These are phyloP conservation scores for Lactifluus pinguis DNA, from an alignment of 768 basidiomycete genomes.

Conservation along the genomic window DNA sequence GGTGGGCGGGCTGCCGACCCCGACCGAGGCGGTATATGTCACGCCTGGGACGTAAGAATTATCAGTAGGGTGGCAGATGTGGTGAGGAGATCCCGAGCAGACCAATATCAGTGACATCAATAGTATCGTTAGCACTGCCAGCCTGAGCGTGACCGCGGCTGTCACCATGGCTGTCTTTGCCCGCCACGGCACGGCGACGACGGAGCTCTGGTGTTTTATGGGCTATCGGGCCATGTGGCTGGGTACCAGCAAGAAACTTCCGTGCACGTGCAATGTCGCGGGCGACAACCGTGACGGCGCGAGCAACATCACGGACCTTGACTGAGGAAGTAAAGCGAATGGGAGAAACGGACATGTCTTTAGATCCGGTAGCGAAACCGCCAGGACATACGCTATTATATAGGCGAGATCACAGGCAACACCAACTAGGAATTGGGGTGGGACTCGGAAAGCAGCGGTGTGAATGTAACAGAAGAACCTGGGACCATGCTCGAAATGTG, in stretches of 20 bases:
- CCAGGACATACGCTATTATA: not conserved
- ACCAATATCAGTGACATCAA: conserved; percentile 52
- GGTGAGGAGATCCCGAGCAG: not conserved
- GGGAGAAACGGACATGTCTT: conserved; percentile 29
- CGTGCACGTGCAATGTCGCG: conserved; percentile 46
- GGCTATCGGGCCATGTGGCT: conserved; percentile 43
- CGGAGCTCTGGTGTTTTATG: conserved; percentile 15
- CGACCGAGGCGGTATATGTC: conserved; percentile 44
- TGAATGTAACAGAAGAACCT: no score
- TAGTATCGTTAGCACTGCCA: conserved; percentile 26
- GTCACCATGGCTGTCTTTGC: no score
- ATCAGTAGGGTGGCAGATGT: not conserved
- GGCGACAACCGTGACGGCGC: conserved; percentile 41
- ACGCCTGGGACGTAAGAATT: conserved; percentile 29
- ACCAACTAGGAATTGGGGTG: no score
- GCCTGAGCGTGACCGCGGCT: not conserved
- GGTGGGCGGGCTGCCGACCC: conserved; percentile 30
- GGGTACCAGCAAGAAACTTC: conserved; percentile 33
- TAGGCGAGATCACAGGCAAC: no score
- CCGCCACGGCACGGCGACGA: no score
- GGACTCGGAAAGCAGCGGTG: no score
- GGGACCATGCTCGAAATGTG: no score
- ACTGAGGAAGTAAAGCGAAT: conserved; percentile 41
- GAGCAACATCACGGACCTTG: conserved; percentile 28
- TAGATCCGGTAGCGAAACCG: not conserved